A percentile compares a stretch with the other conserved stretches of the same genome.
Evolutionary conservation across 108 stramenopile genomes (phyloP).

Genomic region (Skeletonema marinoi): DNA sequence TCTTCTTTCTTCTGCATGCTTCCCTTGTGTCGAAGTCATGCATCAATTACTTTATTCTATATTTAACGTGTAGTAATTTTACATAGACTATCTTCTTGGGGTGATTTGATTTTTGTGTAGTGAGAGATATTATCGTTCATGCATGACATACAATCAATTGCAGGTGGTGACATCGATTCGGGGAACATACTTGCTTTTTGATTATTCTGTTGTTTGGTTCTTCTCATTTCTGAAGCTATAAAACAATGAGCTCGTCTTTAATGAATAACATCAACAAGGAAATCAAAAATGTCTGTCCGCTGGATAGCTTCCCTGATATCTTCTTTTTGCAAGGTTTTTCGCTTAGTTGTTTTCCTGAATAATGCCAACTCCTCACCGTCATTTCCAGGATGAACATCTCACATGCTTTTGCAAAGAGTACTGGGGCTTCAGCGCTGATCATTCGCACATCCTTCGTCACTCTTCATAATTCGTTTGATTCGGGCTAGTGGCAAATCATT

Average conservation of each 20-base stretch:
- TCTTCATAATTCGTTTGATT: conserved; percentile 99
- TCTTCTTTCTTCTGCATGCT: too few relatives aligned
- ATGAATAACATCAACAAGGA: conserved; percentile 88
- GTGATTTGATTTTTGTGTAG: background rate
- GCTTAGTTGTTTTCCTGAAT: conserved; percentile 80
- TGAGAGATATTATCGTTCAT: background rate
- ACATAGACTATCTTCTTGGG: background rate
- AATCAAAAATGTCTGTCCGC: conserved; percentile 88
- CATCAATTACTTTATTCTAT: background rate
- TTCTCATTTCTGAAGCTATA: background rate
- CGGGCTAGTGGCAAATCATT: conserved; percentile 94
- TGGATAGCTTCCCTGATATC: conserved; percentile 88
- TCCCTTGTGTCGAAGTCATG: too few relatives aligned
- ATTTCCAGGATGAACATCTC: conserved; percentile 98
- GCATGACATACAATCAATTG: background rate
- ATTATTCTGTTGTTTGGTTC: background rate
- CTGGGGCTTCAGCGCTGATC: conserved; percentile 98
- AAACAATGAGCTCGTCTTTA: conserved; percentile 5
- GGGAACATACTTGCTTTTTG: background rate
- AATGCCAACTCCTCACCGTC: conserved; percentile 89
- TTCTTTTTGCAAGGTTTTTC: conserved; percentile 87
- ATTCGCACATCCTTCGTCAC: conserved; percentile 97
- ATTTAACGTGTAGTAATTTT: background rate
- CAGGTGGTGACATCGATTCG: background rate
- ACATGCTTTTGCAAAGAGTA: conserved; percentile 98